A percentile compares a stretch with the other conserved stretches of the same genome.
These are phyloP conservation scores for Helichrysum umbraculigerum DNA, from an alignment of 129 eudicot species.

Conservation along the genomic window DNA sequence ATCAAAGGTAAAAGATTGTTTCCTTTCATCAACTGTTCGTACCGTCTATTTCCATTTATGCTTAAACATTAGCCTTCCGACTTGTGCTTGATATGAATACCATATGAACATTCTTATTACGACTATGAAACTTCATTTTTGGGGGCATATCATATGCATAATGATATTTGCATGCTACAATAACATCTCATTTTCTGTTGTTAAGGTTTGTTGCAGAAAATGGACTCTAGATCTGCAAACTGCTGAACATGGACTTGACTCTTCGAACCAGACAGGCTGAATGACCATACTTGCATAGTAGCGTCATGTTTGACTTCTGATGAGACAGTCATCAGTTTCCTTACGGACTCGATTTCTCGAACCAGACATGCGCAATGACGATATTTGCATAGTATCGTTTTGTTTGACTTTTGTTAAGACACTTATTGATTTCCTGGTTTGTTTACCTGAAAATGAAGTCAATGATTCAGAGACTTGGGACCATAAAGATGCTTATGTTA, in stretches of 20 bases:
- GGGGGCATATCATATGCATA: background rate
- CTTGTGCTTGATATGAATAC: background rate
- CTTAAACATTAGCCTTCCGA: background rate
- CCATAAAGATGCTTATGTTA: background rate
- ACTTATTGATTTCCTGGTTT: background rate
- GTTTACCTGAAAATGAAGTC: background rate
- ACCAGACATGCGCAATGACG: constrained; percentile 58
- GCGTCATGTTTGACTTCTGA: constrained; percentile 12
- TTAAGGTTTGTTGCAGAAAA: constrained; percentile 38
- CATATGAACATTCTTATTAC: background rate
- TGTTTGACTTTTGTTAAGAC: constrained; percentile 11
- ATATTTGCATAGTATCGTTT: constrained; percentile 47
- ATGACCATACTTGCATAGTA: constrained; percentile 62
- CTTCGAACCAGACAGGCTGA: constrained; percentile 61
- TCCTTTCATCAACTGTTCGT: background rate
- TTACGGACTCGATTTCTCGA: constrained; percentile 65
- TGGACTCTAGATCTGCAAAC: constrained; percentile 53
- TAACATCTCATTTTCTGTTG: background rate
- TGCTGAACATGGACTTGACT: constrained; percentile 55
- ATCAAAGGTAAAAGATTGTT: constrained; percentile 47
- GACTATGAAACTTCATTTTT: background rate
- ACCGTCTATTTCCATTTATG: background rate
- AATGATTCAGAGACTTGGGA: background rate
- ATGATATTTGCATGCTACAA: background rate
- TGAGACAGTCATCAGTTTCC: background rate